A percentile compares a stretch with the other conserved stretches of the same genome.
These are phyloP conservation scores for Rhipidocladum racemiflorum DNA, from an alignment of 176 grass and related monocot genomes.

Conservation along the genomic window DNA sequence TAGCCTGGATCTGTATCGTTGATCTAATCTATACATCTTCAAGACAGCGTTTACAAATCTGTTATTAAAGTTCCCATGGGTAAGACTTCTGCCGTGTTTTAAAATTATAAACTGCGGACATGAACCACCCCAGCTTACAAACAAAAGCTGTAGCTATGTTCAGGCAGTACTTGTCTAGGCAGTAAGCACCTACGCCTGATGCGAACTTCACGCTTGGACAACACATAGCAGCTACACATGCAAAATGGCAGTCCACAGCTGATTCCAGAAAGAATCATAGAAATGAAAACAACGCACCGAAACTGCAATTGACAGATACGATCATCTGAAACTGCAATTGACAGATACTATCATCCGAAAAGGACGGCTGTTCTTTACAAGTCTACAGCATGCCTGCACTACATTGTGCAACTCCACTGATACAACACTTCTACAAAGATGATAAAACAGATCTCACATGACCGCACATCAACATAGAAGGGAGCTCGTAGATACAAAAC, in stretches of 20 bases:
- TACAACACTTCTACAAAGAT: slow-evolving; percentile 6
- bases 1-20: background rate
- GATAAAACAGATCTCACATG: slow-evolving; percentile 15
- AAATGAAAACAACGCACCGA: background rate
- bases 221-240: background rate
- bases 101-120: background rate
- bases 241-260: background rate
- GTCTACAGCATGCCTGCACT: background rate
- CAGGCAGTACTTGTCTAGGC: background rate
- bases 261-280: background rate
- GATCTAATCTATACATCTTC: background rate
- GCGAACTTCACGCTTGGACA: background rate
- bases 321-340: background rate
- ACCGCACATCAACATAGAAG: background rate
- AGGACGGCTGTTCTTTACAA: background rate
- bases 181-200: background rate
- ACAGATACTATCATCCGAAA: background rate
- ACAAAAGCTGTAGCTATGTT: background rate
- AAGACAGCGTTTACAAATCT: background rate
- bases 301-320: background rate
- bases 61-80: too few species aligned
- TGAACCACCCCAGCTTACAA: background rate
- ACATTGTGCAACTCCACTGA: background rate
- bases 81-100: background rate
- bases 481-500: background rate